phyloP scores from a whole-genome alignment of 1,139 yeast species.

The Lodderomyces orthopsilosis region DNA sequence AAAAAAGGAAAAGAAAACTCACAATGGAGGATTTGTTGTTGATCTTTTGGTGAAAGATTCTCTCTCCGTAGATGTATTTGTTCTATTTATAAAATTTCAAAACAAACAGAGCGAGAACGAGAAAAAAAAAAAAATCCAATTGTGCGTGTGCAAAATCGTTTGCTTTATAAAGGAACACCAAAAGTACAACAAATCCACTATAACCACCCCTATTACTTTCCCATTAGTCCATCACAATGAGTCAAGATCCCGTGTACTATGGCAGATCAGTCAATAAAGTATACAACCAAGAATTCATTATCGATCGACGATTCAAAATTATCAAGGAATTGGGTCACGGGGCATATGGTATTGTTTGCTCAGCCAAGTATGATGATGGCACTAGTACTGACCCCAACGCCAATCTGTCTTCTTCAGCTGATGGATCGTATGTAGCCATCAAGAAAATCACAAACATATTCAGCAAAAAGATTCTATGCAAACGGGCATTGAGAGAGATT shows the following conservation, averaged over 20 bases:
- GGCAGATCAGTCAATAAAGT: slow-evolving; percentile 54
- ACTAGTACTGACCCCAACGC: slow-evolving; percentile 15
- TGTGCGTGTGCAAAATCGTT: neutral
- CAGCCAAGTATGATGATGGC: slow-evolving; percentile 83
- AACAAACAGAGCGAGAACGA: neutral
- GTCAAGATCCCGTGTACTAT: slow-evolving; percentile 17
- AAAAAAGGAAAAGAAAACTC: neutral
- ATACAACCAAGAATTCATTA: slow-evolving; percentile 84
- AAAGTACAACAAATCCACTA: neutral
- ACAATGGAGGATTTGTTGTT: too few species aligned
- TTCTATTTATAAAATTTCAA: neutral
- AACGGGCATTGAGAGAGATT: slow-evolving; percentile 85
- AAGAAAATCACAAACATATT: slow-evolving; percentile 92
- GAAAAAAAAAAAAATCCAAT: neutral
- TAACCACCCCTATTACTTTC: neutral
- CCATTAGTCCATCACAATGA: slow-evolving; percentile 3
- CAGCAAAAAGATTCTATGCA: slow-evolving; percentile 81
- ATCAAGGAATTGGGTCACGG: slow-evolving; percentile 95
- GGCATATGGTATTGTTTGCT: slow-evolving; percentile 94
- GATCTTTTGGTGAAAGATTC: neutral
- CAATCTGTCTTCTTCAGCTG: slow-evolving; percentile 15
- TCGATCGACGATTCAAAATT: slow-evolving; percentile 79
- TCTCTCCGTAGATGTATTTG: neutral
- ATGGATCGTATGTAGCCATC: slow-evolving; percentile 68
- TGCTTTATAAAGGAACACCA: neutral